Base-by-base conservation (phyloP, 495 filamentous ascomycete genomes). In the Aspergillus sclerotioniger region DNA sequence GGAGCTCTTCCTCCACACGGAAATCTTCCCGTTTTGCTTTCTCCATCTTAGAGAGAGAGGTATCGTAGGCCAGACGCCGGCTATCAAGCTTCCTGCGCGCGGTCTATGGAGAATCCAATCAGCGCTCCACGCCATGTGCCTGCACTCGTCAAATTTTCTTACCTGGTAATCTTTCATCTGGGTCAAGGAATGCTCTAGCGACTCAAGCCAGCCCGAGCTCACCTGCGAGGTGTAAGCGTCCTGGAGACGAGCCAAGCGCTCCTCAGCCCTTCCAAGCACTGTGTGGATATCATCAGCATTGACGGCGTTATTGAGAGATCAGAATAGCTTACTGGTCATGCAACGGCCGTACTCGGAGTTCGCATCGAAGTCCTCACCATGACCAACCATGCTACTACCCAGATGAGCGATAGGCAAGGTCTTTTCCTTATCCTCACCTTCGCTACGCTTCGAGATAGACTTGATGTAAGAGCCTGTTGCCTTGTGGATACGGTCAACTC, bases 161-260 rank as follows among this genome's bases (percentile, higher is more conserved):
- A 89, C 90, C 83, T 96, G 92, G 60, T 97, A 97, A 65, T 98
- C 95, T 69, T 96, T 98, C 90, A 98, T 91, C 81, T 96, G 92
- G 29, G 90, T 88, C 56, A 96, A 72, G 10, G 90, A 94, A 60
- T 93, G 79, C 68, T 98, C 94, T 49, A 96, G 72, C 10, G 90
- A 90, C 72, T 98, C 93, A 57, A 96, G 82, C 94, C 94, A 97
- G 70, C 84, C 89, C 49, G 85, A 81, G 31, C 87, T 96, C 57
- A 92, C 90, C 65, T 93, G 84, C 25, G 82, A 77, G 58, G 90
- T 85, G 60, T 94, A 97, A 6, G 76, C 82, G 69, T 98, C 95
- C 59, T 98, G 95, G 39, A 92, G 80, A 32, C 90, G 85, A 3
- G 89, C 90, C 54, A 98, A 80, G 37, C 89, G 85, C 78, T 98